Evolutionary conservation across 495 filamentous ascomycete genomes (phyloP).

Genomic region (Staphylotrichum tortipilum): DNA sequence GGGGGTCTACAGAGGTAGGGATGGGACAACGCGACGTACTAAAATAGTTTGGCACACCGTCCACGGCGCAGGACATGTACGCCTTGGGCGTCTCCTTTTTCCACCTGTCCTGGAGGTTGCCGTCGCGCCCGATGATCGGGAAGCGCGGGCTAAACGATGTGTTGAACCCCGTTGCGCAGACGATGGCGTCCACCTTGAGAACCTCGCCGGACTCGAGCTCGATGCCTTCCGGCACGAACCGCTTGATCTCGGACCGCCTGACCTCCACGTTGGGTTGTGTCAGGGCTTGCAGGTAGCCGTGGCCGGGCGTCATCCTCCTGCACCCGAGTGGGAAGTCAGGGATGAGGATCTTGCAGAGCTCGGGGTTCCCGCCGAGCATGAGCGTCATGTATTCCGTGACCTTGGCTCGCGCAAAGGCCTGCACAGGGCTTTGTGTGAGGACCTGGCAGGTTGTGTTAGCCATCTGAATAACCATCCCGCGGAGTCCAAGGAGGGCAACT

Average conservation of each 20-base stretch:
- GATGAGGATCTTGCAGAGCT: slow-evolving; percentile 45
- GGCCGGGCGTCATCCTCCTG: slow-evolving; percentile 59
- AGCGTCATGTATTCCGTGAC: slow-evolving; percentile 37
- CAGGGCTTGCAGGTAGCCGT: slow-evolving; percentile 58
- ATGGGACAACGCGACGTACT: slow-evolving; percentile 23
- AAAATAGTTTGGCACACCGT: slow-evolving; percentile 42
- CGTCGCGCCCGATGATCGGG: slow-evolving; percentile 45
- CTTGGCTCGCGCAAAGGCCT: slow-evolving; percentile 26
- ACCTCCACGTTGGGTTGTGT: slow-evolving; percentile 52
- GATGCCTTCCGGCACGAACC: slow-evolving; percentile 51
- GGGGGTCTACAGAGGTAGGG: not conserved
- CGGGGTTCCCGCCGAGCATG: slow-evolving; percentile 34
- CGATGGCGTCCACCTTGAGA: slow-evolving; percentile 50
- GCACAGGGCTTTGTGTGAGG: slow-evolving; percentile 29
- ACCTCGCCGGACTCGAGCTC: slow-evolving; percentile 47
- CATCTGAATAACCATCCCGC: not conserved
- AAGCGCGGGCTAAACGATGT: slow-evolving; percentile 53
- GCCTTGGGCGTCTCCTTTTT: slow-evolving; percentile 27
- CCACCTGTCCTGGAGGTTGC: slow-evolving; percentile 40
- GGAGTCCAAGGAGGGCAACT: not conserved
- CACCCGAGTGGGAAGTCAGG: slow-evolving; percentile 59
- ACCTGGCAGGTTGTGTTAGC: slow-evolving; percentile 9
- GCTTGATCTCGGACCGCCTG: slow-evolving; percentile 47
- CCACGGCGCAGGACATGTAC: slow-evolving; percentile 40
- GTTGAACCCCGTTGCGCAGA: slow-evolving; percentile 67